These are phyloP conservation scores for Kwoniella newhampshirensis DNA, from an alignment of 768 basidiomycete species.

Conservation along the genomic window DNA sequence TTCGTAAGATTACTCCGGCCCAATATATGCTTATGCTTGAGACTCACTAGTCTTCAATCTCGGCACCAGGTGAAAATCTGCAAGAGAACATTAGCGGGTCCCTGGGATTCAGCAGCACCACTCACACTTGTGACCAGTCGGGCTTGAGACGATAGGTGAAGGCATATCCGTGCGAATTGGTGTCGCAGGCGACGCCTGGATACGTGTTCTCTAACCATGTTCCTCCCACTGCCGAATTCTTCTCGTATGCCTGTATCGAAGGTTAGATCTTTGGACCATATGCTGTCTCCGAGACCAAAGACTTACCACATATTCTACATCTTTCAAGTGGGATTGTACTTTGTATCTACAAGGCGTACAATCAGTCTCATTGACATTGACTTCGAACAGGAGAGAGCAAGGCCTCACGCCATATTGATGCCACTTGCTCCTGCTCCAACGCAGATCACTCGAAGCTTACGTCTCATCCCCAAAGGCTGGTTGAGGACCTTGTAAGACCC, in stretches of 20 bases:
- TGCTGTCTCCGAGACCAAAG: not conserved
- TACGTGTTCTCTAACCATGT: conserved; percentile 21
- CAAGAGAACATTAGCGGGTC: conserved; percentile 47
- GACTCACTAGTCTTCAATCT: conserved; percentile 63
- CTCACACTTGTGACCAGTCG: conserved; percentile 55
- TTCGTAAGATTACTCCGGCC: too few relatives aligned
- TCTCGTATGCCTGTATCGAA: conserved; percentile 17
- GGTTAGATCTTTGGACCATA: too few relatives aligned
- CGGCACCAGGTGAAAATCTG: conserved; percentile 61
- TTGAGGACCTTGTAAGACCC: conserved; percentile 21
- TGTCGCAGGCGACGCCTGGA: conserved; percentile 53
- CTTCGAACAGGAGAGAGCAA: too few relatives aligned
- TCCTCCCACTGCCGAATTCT: conserved; percentile 22
- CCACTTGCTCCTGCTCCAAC: conserved; percentile 28
- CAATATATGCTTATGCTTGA: conserved; percentile 61
- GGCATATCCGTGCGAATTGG: conserved; percentile 13
- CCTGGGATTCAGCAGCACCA: too few relatives aligned
- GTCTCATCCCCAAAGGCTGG: conserved; percentile 23
- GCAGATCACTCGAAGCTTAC: conserved; percentile 21
- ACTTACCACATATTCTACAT: conserved; percentile 16
- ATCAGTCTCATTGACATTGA: too few relatives aligned
- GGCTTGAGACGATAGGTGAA: conserved; percentile 19
- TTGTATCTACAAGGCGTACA: conserved; percentile 7
- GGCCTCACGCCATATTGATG: conserved; percentile 23
- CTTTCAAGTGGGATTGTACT: conserved; percentile 15